Base-by-base conservation (phyloP, 768 basidiomycete genomes). In the Phaeolepiota aurea region DNA sequence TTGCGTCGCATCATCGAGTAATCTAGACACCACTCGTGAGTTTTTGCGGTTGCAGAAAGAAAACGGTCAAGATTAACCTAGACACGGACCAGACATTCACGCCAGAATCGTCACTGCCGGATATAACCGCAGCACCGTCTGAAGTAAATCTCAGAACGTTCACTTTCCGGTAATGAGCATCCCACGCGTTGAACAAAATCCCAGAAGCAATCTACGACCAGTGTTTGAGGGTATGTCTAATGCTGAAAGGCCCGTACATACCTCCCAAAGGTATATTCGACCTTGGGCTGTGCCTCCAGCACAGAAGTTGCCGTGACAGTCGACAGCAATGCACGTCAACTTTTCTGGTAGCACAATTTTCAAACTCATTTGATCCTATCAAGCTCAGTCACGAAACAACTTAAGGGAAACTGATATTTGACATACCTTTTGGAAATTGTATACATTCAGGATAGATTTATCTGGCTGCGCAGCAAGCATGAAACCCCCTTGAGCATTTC, bases 251-350 rank as follows among this genome's bases (percentile, higher is more conserved):
- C 14, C 42, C 21, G 20, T 42, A 72, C 80, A 52, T 48, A 82
- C 92, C 86, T 97, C 93, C 96, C 96, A 99, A 1, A 99, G 63
- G 54, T 93, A 93, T 51, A 98, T 76, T 39, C 92, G 78, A 20
- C 96, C 96, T 52, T 86, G 82, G 3, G 74, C 60, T 0, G 91
- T 93, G 21, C 92, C 96, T 18, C 86, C 93, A 0, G 87, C 92
- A 51, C 87, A 91, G 50, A 80, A 86, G 23, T 66, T 61, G 3
- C 91, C 92, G 34, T 66, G 68, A 13, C 68, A 68, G 58, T 93
- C 88, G 4, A 89, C 54, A 4, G 84, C 69, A 28, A 96, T 72
- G 50, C 87, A 90, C 18, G 80, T 74, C 33, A 98, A 63, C 56
- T 87, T 90, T 61, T 98, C 94, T 0, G 94, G 90, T 1, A 97